Conservation (phyloP, 108 stramenopile species). For the Nannochloropsis oceanica region DNA sequence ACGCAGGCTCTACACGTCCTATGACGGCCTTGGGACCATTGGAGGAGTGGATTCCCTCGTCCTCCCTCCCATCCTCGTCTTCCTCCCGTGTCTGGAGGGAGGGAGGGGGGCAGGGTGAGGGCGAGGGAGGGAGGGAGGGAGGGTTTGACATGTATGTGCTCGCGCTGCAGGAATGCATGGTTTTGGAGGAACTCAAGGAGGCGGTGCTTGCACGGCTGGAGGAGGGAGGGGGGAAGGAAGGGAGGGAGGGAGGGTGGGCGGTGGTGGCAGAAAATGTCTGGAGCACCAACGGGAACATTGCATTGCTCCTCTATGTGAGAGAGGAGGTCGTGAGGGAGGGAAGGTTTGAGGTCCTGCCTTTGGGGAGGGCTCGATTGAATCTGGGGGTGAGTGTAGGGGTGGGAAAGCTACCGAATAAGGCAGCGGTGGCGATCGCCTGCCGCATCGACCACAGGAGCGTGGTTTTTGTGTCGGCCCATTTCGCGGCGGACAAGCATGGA, state of each 20-base stretch:
- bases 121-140: not conserved
- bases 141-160: not conserved
- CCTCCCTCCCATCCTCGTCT: not conserved
- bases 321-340: not conserved
- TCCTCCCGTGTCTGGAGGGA: no score
- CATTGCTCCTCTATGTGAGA: not conserved
- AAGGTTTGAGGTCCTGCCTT: not conserved
- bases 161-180: not conserved
- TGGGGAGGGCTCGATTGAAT: not conserved
- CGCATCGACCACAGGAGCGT: not conserved
- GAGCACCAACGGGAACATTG: not conserved
- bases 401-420: not conserved
- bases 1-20: not conserved
- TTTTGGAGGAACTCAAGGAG: not conserved
- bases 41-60: not conserved
- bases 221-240: not conserved
- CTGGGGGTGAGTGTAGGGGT: not conserved
- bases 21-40: not conserved
- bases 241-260: not conserved
- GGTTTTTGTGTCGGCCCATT: not conserved
- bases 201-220: not conserved
- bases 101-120: not conserved
- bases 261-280: not conserved
- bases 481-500: not conserved
- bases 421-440: not conserved